A percentile compares a stretch with the other conserved stretches of the same genome.
These are phyloP conservation scores for Raffaelea ambrosiae DNA, from an alignment of 2,329 filamentous ascomycete genomes.

Conservation along the genomic window DNA sequence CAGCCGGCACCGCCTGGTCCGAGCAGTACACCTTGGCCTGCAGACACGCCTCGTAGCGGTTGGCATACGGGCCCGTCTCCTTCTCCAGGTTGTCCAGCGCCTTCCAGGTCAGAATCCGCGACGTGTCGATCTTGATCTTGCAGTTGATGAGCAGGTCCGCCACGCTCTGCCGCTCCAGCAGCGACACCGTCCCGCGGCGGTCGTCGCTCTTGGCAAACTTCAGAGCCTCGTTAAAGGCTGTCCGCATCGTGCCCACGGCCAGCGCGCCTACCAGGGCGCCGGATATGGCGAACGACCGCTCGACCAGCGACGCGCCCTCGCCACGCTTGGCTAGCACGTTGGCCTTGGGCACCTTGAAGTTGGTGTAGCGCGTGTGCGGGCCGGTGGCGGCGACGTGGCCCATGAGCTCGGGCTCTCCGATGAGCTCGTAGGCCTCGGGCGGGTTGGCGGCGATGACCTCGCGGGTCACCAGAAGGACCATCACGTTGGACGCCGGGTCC, in stretches of 20 bases:
- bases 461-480: constrained; percentile 38
- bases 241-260: constrained; percentile 39
- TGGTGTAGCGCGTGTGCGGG: constrained; percentile 34
- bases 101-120: constrained; percentile 18
- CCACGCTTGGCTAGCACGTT: constrained; percentile 34
- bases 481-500: constrained; percentile 23
- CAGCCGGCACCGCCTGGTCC: constrained; percentile 36
- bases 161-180: constrained; percentile 37
- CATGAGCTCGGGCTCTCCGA: constrained; percentile 31
- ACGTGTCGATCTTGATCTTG: constrained; percentile 9
- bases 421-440: constrained; percentile 29
- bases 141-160: constrained; percentile 11
- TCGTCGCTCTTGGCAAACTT: constrained; percentile 34
- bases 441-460: constrained; percentile 32
- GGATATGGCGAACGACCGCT: constrained; percentile 26
- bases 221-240: constrained; percentile 39
- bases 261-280: constrained; percentile 43
- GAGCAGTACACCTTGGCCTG: constrained; percentile 42
- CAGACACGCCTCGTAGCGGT: constrained; percentile 26
- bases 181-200: constrained; percentile 30
- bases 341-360: constrained; percentile 32
- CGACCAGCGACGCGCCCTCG: constrained; percentile 29
- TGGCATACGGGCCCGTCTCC: constrained; percentile 27
- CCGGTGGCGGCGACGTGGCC: constrained; percentile 39
- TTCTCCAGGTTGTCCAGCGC: constrained; percentile 11